Base-by-base conservation (phyloP, 2,329 filamentous ascomycete genomes). In the Cladorrhinum sp. region DNA sequence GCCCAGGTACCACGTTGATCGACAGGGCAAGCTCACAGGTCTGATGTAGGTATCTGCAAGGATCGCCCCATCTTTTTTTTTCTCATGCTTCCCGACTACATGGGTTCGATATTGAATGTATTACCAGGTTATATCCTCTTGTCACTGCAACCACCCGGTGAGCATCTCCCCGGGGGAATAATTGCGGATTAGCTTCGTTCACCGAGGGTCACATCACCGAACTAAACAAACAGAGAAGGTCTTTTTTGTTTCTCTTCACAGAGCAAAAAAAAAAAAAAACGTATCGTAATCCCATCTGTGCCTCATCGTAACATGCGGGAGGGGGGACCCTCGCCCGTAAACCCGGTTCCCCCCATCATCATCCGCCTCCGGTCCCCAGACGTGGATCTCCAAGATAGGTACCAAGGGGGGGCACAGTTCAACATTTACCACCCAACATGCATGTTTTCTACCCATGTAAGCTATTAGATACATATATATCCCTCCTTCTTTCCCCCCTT, bases 401-500 rank as follows among this genome's bases (percentile, higher is more conserved):
- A 13, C 10, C 32, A 8, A 36, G 32, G 32, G 32, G 27, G 12
- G 27, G 32, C 32, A 36, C 32, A 36, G 32, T 13, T 36, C 12
- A 10, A 8, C 32, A 32, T 6, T 6, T 32, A 32, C 32, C 32
- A 45, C 16, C 36, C 10, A 13, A 41, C 16, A 41, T 13, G 10
- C 10, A 41, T 41, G 3, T 32, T 13, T 13, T 16, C 16, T 41
- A 3, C 36, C 36, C 36, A 13, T 45, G n/a, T n/a, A n/a, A 18
- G n/a, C 41, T 36, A 12, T 12, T 12, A 3, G 7, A 36, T 10
- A 36, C 32, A 36, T 36, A 25, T 38, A 57, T 50, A 55, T 36
- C 59, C 57, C 59, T 45, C 27, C 27, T 48, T 51, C 24, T 60
- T 52, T 56, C 41, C 27, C 51, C 20, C 49, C 32, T 59, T 18